A percentile compares a stretch with the other conserved stretches of the same genome.
These are phyloP conservation scores for Brassica nigra DNA, from an alignment of 345 rosid species.

Conservation along the genomic window DNA sequence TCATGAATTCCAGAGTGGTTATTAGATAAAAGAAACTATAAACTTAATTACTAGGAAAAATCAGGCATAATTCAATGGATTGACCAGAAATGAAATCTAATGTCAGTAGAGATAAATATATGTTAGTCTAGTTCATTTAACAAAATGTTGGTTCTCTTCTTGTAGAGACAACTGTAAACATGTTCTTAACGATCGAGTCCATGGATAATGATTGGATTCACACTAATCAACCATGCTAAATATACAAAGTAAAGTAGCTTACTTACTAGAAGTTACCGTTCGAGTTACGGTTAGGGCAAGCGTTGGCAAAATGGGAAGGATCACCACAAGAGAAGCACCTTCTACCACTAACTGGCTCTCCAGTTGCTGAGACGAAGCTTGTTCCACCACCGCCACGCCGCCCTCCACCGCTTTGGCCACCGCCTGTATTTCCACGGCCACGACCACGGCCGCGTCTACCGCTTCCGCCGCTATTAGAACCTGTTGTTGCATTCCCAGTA, in stretches of 20 bases:
- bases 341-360: constrained; percentile 74
- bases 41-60: constrained; percentile 21
- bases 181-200: neutral
- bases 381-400: constrained; percentile 43
- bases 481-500: constrained; percentile 35
- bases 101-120: neutral
- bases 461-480: constrained; percentile 43
- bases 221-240: neutral
- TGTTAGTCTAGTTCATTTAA: too few relatives aligned
- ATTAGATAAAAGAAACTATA: neutral
- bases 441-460: constrained; percentile 55
- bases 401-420: constrained; percentile 42
- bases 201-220: neutral
- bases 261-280: constrained; percentile 26
- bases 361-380: constrained; percentile 82
- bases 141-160: too few relatives aligned
- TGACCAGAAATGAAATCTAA: constrained; percentile 7
- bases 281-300: constrained; percentile 73
- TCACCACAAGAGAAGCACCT: constrained; percentile 80
- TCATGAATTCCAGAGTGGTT: constrained; percentile 22
- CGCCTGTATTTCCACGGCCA: constrained; percentile 44
- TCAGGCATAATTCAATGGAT: neutral
- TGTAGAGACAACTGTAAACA: neutral
- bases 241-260: neutral
- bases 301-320: constrained; percentile 91